phyloP scores from a whole-genome alignment of 2,329 filamentous ascomycete species.

The Aspergillus sclerotialis region DNA sequence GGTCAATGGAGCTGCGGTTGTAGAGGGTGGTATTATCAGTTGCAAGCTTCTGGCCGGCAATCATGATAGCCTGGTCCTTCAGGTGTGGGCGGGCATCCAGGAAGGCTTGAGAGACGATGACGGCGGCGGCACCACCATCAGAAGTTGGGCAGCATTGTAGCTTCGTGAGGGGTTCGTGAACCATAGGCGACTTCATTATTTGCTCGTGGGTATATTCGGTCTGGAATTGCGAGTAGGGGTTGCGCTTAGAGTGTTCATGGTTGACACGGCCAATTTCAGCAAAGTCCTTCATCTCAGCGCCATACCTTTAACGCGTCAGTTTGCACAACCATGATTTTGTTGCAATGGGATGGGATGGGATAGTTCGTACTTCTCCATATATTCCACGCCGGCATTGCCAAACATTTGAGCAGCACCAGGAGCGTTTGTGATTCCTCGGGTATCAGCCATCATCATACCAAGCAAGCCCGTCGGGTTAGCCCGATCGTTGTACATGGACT shows the following conservation, averaged over 20 bases:
- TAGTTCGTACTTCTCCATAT: constrained; percentile 73
- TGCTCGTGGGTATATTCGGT: constrained; percentile 85
- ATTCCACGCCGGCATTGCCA: constrained; percentile 86
- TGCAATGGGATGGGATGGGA: neutral
- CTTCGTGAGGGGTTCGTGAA: constrained; percentile 85
- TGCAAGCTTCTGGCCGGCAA: constrained; percentile 81
- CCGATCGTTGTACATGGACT: constrained; percentile 77
- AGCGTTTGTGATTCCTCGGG: constrained; percentile 71
- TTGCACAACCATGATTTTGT: too few relatives aligned
- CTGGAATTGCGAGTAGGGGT: constrained; percentile 97
- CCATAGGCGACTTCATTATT: constrained; percentile 66
- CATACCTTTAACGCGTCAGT: constrained; percentile 53
- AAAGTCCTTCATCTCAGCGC: constrained; percentile 78
- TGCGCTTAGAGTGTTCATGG: constrained; percentile 82
- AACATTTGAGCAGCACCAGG: constrained; percentile 90
- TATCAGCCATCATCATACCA: constrained; percentile 72
- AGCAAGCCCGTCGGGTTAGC: constrained; percentile 70
- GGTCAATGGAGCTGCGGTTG: constrained; percentile 72
- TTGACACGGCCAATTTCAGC: constrained; percentile 91
- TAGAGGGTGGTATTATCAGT: constrained; percentile 78
- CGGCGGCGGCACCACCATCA: constrained; percentile 81
- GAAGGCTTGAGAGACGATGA: constrained; percentile 84
- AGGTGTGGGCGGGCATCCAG: constrained; percentile 78
- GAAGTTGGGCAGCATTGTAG: constrained; percentile 98
- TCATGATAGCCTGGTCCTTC: constrained; percentile 72